phyloP scores from a whole-genome alignment of 305 asterid species.

The Withania somnifera region DNA sequence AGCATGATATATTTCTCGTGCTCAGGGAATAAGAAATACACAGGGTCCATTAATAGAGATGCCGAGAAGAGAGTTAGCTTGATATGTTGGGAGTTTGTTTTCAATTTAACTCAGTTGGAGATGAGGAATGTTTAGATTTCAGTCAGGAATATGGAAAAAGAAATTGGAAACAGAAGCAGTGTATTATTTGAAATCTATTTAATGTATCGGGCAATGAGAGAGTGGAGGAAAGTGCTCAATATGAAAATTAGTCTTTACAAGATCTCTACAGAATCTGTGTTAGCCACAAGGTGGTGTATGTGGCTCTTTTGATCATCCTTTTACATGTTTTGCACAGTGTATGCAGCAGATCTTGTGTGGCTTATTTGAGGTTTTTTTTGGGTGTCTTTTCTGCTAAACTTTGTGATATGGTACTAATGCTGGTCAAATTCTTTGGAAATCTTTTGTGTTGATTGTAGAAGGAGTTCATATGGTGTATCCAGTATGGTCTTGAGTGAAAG shows the following conservation, averaged over 20 bases:
- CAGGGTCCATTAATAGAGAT: not conserved
- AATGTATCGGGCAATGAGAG: not conserved
- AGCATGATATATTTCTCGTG: not conserved
- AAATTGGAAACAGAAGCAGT: not conserved
- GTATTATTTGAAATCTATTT: not conserved
- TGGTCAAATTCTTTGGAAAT: not conserved
- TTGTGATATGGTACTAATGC: not conserved
- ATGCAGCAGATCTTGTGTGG: not conserved
- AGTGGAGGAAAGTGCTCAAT: not conserved
- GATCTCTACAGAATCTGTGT: not conserved
- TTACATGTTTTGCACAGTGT: not conserved
- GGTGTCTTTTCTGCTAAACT: not conserved
- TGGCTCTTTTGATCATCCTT: not conserved
- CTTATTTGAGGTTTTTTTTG: not conserved
- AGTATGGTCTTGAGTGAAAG: not conserved
- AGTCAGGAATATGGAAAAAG: not conserved
- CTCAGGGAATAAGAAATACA: not conserved
- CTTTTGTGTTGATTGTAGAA: not conserved
- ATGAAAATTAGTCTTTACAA: not conserved
- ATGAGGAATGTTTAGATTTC: not conserved
- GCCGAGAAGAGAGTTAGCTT: not conserved
- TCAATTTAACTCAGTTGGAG: not conserved
- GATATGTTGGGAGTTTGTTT: not conserved
- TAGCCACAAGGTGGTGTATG: not conserved
- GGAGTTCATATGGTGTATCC: not conserved